These are phyloP conservation scores for Blastobotrys attinorum DNA, from an alignment of 805 yeast genomes.

Conservation along the genomic window DNA sequence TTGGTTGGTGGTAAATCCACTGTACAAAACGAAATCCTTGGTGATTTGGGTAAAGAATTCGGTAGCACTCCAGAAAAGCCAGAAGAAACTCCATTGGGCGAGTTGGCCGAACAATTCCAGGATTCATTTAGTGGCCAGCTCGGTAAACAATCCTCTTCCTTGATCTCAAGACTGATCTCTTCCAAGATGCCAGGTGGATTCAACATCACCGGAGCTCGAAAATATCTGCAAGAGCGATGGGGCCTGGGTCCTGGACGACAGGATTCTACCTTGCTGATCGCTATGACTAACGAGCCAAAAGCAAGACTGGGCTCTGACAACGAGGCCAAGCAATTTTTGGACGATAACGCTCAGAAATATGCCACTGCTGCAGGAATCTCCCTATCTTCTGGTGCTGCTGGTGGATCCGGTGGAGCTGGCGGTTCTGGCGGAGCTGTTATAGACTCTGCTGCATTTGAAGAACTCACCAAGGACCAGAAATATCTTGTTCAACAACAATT, in stretches of 20 bases:
- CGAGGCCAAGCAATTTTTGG: constrained; percentile 88
- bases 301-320: constrained; percentile 76
- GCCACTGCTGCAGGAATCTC: constrained; percentile 78
- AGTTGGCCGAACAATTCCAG: constrained; percentile 92
- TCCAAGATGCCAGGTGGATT: constrained; percentile 99
- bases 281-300: constrained; percentile 86
- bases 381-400: constrained; percentile 57
- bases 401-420: constrained; percentile 41
- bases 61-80: constrained; percentile 98
- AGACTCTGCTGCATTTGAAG: constrained; percentile 93
- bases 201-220: constrained; percentile 84
- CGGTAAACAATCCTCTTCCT: constrained; percentile 88
- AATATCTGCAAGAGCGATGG: constrained; percentile 84
- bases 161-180: constrained; percentile 84
- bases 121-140: constrained; percentile 80
- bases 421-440: constrained; percentile 68
- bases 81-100: constrained; percentile 94
- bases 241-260: constrained; percentile 93
- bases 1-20: constrained; percentile 98
- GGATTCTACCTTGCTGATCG: constrained; percentile 76
- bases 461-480: constrained; percentile 61
- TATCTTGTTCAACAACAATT: constrained; percentile 69
- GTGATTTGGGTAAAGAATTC: constrained; percentile 97
- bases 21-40: constrained; percentile 95
- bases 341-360: constrained; percentile 71